Base-by-base conservation (phyloP, 2,329 filamentous ascomycete species). In the Talaromyces verruculosus region DNA sequence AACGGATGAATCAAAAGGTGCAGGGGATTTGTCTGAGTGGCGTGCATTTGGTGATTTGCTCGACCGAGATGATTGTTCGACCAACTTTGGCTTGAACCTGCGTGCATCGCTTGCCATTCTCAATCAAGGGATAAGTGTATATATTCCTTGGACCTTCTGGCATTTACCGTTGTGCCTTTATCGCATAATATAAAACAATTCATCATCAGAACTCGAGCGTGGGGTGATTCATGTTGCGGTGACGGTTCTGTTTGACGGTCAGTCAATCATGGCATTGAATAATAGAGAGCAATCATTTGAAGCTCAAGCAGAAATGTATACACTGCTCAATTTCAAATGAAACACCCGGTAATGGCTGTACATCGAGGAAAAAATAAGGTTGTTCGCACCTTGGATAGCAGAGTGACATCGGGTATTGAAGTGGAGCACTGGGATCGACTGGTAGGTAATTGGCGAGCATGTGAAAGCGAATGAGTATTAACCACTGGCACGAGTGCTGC, bases 1-100 rank as follows among this genome's bases (percentile, higher is more conserved):
- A 45, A 28, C n/a, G 35, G 30, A 11, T 25, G 47, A 25, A 51
- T 64, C 65, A 67, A 60, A 53, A 22, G 64, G 61, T 33, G 43
- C 65, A 11, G 45, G 35, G 4, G 47, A 39, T 28, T 55, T 64
- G 51, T 64, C 41, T 33, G 53, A 37, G 13, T 30, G 15, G n/a
- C 25, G 35, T 45, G 55, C 25, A 10, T 63, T 19, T 58, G 58
- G 35, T 22, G 45, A 51, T 61, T 60, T 70, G 43, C 60, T 69
- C 22, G 71, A 66, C 65, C 72, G 75, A 68, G 75, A 76, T 57
- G 75, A 74, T 10, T 73, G 73, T 66, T 78, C 76, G 61, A 78
- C 68, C 6, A 75, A 76, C 67, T 75, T 72, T 7, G 74, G 72
- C 35, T 70, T 65, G 65, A 77, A 76, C 53, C 73, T 72, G 59